Evolutionary conservation across 495 filamentous ascomycete species (phyloP).

Genomic region (Daldinia concentrica): DNA sequence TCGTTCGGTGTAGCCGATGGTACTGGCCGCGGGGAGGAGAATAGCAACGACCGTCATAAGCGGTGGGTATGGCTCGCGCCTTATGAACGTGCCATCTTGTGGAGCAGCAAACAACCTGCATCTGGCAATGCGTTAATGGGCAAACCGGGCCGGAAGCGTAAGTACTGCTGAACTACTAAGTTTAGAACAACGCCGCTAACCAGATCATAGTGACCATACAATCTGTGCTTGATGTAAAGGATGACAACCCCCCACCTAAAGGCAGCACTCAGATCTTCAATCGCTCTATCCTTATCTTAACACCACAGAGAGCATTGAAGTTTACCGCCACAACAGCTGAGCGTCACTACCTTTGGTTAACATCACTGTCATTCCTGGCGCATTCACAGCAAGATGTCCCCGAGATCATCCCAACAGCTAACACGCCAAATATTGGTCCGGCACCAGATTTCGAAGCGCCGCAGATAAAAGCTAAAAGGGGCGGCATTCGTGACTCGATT

Average conservation of each 20-base stretch:
- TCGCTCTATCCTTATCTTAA: slow-evolving; percentile 93
- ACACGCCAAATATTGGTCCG: slow-evolving; percentile 57
- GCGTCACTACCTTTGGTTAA: slow-evolving; percentile 95
- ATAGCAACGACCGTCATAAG: slow-evolving; percentile 80
- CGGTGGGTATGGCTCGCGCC: slow-evolving; percentile 99
- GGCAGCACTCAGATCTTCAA: slow-evolving; percentile 75
- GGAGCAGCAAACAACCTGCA: slow-evolving; percentile 97
- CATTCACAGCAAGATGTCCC: slow-evolving; percentile 80
- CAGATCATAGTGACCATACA: slow-evolving; percentile 80
- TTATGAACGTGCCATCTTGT: slow-evolving; percentile 94
- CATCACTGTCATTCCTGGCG: slow-evolving; percentile 90
- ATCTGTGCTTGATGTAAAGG: slow-evolving; percentile 95
- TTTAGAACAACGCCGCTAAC: slow-evolving; percentile 10
- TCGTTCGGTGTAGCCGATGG: slow-evolving; percentile 86
- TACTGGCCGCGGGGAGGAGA: slow-evolving; percentile 62
- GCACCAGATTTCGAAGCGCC: slow-evolving; percentile 60
- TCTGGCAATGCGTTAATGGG: slow-evolving; percentile 88
- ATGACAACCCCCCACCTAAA: slow-evolving; percentile 89
- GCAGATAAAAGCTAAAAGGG: slow-evolving; percentile 54
- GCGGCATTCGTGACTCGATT: slow-evolving; percentile 89
- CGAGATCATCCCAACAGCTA: slow-evolving; percentile 69
- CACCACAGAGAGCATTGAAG: slow-evolving; percentile 91
- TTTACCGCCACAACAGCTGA: slow-evolving; percentile 87
- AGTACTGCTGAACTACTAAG: slow-evolving; percentile 51
- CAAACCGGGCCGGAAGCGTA: slow-evolving; percentile 95